Percentiles rank a stretch among this genome's conserved stretches.
phyloP scores from a whole-genome alignment of 768 basidiomycete species.

The Lactarius trivialis region DNA sequence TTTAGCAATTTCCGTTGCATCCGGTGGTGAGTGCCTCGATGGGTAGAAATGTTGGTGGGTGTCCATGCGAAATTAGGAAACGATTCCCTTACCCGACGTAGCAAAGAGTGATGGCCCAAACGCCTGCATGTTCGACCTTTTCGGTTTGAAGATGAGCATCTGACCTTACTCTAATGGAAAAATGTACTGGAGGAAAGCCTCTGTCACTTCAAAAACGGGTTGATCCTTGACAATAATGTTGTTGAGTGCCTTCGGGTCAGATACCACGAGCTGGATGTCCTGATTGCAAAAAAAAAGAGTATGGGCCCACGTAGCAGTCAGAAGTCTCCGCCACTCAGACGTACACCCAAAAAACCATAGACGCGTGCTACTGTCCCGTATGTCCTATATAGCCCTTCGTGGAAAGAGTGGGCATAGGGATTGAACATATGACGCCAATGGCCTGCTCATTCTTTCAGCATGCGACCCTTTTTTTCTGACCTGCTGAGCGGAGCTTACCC shows the following conservation, averaged over 20 bases:
- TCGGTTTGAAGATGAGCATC: background rate
- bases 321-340: background rate
- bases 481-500: background rate
- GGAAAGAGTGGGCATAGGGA: background rate
- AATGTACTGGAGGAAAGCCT: background rate
- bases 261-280: background rate
- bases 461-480: background rate
- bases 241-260: background rate
- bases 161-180: background rate
- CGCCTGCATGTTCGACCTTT: background rate
- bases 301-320: no score
- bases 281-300: background rate
- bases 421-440: background rate
- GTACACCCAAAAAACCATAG: background rate
- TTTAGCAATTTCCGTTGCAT: slow-evolving; percentile 13
- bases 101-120: slow-evolving; percentile 4
- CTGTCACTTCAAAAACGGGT: background rate
- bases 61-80: background rate
- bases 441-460: background rate
- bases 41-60: background rate
- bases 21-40: background rate
- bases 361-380: background rate
- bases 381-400: background rate
- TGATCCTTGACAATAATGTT: background rate
- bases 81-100: background rate